These are phyloP conservation scores for Nakazawaea ernobii DNA, from an alignment of 805 yeast species.

Conservation along the genomic window DNA sequence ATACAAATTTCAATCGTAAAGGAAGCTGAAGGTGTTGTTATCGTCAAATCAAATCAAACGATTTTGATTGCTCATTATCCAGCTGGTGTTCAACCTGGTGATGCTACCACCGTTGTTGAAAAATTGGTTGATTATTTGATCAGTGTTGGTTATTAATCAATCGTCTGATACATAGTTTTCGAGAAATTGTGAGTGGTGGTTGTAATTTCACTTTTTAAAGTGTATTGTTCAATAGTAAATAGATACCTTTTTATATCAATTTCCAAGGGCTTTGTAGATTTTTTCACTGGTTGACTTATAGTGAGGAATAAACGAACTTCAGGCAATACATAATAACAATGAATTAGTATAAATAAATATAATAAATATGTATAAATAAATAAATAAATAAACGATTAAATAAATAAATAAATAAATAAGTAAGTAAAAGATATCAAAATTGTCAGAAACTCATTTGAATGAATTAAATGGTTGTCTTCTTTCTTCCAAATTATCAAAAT, in stretches of 20 bases:
- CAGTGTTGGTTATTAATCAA: constrained; percentile 65
- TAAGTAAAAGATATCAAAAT: too few species aligned
- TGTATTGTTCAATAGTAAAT: not conserved
- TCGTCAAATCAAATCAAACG: constrained; percentile 92
- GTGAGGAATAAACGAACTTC: not conserved
- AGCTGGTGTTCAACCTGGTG: constrained; percentile 86
- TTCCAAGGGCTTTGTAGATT: not conserved
- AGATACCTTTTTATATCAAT: not conserved
- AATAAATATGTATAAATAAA: not conserved
- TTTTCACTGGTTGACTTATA: too few species aligned
- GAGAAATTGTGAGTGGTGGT: not conserved
- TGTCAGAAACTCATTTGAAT: constrained; percentile 4
- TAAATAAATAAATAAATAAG: constrained; percentile 3
- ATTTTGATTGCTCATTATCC: constrained; percentile 93
- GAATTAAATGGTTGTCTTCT: constrained; percentile 25
- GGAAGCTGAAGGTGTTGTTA: constrained; percentile 82
- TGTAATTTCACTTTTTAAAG: not conserved
- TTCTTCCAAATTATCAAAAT: constrained; percentile 22
- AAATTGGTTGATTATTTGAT: constrained; percentile 93
- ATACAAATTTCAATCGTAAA: constrained; percentile 19
- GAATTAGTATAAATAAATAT: not conserved
- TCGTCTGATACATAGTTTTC: not conserved
- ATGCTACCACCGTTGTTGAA: constrained; percentile 91
- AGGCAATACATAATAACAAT: not conserved
- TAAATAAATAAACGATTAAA: not conserved